A percentile compares a stretch with the other conserved stretches of the same genome.
These are phyloP conservation scores for Fusarium poae DNA, from an alignment of 2,329 filamentous ascomycete genomes.

Conservation along the genomic window DNA sequence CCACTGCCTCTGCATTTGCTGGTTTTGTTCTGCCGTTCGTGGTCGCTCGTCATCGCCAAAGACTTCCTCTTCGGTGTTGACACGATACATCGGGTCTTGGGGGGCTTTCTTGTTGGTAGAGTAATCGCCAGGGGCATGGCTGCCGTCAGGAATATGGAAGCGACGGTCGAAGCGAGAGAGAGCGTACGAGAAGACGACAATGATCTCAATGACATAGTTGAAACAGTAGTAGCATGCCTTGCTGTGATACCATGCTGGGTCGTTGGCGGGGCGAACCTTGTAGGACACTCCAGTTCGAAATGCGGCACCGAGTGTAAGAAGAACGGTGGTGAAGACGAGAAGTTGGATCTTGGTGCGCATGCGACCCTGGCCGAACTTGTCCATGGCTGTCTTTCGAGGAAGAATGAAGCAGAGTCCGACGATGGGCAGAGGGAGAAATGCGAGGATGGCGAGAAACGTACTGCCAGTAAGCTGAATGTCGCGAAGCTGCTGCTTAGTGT, in stretches of 20 bases:
- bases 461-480: constrained; percentile 75
- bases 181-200: constrained; percentile 76
- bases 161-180: constrained; percentile 77
- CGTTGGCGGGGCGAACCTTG: constrained; percentile 60
- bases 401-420: constrained; percentile 64
- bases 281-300: constrained; percentile 75
- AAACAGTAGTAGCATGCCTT: constrained; percentile 84
- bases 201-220: constrained; percentile 80
- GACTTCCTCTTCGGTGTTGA: constrained; percentile 44
- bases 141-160: constrained; percentile 81
- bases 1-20: constrained; percentile 40
- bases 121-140: constrained; percentile 68
- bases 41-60: constrained; percentile 48
- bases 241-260: constrained; percentile 77
- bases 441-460: constrained; percentile 70
- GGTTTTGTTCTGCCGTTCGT: constrained; percentile 27
- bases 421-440: constrained; percentile 73
- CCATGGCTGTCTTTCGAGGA: constrained; percentile 60
- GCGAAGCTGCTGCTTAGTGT: constrained; percentile 66
- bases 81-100: constrained; percentile 31
- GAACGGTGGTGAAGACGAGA: constrained; percentile 67
- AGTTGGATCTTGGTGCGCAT: constrained; percentile 76
- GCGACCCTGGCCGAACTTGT: constrained; percentile 70
- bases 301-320: constrained; percentile 76
- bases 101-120: constrained; percentile 39